phyloP scores from a whole-genome alignment of 1,284 basidiomycete species.

The Ganoderma lingzhi region DNA sequence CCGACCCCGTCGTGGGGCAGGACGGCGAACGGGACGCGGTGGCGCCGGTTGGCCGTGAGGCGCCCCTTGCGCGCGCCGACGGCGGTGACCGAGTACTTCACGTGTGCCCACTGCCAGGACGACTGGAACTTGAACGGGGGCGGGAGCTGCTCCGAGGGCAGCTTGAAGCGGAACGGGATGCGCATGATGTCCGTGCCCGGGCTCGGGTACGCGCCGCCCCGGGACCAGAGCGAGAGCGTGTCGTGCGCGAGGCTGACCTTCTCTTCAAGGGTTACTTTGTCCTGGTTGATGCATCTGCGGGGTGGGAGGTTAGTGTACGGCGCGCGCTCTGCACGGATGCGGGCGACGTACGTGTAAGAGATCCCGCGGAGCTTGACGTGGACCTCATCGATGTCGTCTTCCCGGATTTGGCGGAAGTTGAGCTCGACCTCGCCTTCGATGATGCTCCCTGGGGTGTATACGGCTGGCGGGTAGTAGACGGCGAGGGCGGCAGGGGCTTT shows the following conservation, averaged over 20 bases:
- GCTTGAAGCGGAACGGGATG: constrained; percentile 34
- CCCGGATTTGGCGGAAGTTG: constrained; percentile 27
- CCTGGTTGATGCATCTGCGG: not conserved
- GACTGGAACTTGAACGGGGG: constrained; percentile 33
- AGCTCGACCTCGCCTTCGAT: constrained; percentile 35
- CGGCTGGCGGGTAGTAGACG: constrained; percentile 3
- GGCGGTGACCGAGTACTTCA: constrained; percentile 31
- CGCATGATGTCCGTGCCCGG: constrained; percentile 32
- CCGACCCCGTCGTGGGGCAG: constrained; percentile 29
- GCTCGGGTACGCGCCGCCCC: constrained; percentile 31
- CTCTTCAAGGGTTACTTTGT: not conserved
- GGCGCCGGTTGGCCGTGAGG: constrained; percentile 27
- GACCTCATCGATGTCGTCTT: constrained; percentile 34
- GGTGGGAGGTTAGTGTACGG: not conserved
- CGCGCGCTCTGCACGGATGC: not conserved
- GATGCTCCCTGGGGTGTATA: constrained; percentile 21
- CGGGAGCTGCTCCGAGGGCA: constrained; percentile 29
- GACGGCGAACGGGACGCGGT: constrained; percentile 29
- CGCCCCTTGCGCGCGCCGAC: constrained; percentile 31
- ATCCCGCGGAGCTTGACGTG: constrained; percentile 34
- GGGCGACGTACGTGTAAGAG: constrained; percentile 29
- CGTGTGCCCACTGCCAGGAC: constrained; percentile 3
- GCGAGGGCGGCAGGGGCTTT: not conserved
- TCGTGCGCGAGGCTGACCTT: constrained; percentile 11
- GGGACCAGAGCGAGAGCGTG: constrained; percentile 4